Evolutionary conservation across 2,329 filamentous ascomycete species (phyloP), one percentile per base, ranked within the genome.

Genomic region (Periconia sp.): DNA sequence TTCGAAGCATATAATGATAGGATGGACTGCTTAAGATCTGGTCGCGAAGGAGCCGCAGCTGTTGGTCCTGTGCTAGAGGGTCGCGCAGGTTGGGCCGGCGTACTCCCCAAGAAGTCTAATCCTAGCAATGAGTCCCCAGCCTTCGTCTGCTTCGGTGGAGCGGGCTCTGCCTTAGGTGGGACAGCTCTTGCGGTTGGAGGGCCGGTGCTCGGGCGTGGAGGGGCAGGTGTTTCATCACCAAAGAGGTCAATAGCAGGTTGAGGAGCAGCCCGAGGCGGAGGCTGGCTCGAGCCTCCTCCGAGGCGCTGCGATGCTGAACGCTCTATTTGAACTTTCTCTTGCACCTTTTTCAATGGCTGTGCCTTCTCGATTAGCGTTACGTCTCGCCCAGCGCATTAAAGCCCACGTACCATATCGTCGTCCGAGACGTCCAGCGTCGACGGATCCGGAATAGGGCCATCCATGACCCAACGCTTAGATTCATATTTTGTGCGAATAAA

Each of bases 401-500:
- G 3, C 9, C n/a, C 16, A 36, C 13, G 16, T 4, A 83, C 80
- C 65, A 85, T 75, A 69, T 97, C 91, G 61, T 96, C 92, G 40
- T 85, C 91, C 12, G 90, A 88, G 11, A 77, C 84, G 66, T 95
- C 90, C 37, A 99, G 74, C 2, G 88, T 89, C 3, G 89, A 81
- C n/a, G 95, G 94, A 67, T 97, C 91, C 4, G 95, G 95, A 66
- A 95, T 92, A 4, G 85, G 85, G 1, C 94, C 94, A 48, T 99
- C 94, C 92, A 97, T 97, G n/a, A 91, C 88, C 94, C 94, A 99
- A 75, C 95, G 82, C 82, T 96, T 97, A 40, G 94, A 88, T 71
- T 99, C 94, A 72, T 99, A 99, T 73, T 99, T 99, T 43, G 95
- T 99, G 56, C 94, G 86, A 62, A 99, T 97, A 66, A 99, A 99